These are phyloP conservation scores for Puccinia triticina DNA, from an alignment of 1,284 basidiomycete genomes.

Conservation along the genomic window DNA sequence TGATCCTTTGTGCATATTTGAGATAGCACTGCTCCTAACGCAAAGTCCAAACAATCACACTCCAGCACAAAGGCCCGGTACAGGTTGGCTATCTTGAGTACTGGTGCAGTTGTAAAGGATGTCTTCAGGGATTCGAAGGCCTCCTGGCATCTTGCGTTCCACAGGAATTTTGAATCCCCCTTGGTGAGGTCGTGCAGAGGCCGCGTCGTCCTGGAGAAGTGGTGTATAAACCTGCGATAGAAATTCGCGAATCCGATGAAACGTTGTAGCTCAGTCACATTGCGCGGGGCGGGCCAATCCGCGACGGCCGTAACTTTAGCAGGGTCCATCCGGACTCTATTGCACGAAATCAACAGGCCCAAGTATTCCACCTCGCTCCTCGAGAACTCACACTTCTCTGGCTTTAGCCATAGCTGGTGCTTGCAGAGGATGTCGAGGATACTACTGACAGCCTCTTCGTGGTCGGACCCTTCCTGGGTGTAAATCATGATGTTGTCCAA, in stretches of 20 bases:
- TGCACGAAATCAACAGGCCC: background rate
- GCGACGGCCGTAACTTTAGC: background rate
- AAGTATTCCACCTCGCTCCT: background rate
- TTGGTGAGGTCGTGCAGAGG: background rate
- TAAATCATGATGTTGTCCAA: background rate
- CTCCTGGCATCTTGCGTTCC: background rate
- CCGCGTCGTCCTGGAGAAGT: background rate
- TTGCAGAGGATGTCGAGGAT: background rate
- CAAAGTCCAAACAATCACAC: slow-evolving; percentile 32
- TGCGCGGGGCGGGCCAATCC: background rate
- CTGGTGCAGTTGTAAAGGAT: slow-evolving; percentile 1
- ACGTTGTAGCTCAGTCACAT: background rate
- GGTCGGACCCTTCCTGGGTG: background rate
- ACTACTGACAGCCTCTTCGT: background rate
- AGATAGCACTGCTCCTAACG: slow-evolving; percentile 3
- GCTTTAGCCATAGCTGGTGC: background rate
- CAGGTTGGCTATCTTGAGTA: slow-evolving; percentile 8
- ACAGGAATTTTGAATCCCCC: background rate
- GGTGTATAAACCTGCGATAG: background rate
- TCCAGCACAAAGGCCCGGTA: slow-evolving; percentile 2
- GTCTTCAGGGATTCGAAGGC: background rate
- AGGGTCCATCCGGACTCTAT: background rate
- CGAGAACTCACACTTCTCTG: background rate
- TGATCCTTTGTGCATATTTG: background rate
- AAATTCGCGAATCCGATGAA: slow-evolving; percentile 7